Evolutionary conservation across 2,329 filamentous ascomycete species (phyloP).

Genomic region (Trichoderma breve): DNA sequence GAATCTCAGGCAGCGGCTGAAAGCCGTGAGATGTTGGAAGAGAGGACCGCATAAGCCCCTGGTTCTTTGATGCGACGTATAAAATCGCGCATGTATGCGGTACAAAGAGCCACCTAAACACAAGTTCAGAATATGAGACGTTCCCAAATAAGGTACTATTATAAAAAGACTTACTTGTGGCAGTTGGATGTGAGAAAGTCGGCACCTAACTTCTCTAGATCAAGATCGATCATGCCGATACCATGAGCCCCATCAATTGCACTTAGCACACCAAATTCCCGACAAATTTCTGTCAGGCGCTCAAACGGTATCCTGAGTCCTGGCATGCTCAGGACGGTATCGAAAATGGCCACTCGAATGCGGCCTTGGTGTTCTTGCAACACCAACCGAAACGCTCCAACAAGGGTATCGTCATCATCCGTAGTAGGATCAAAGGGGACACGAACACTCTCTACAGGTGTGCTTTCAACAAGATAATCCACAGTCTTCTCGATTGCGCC

Average conservation of each 20-base stretch:
- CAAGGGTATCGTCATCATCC: conserved; percentile 8
- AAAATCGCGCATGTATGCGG: conserved; percentile 14
- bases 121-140: neutral
- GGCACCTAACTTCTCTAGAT: neutral
- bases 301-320: conserved; percentile 15
- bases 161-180: conserved; percentile 2
- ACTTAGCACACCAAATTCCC: neutral
- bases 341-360: conserved; percentile 11
- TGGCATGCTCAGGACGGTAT: conserved; percentile 16
- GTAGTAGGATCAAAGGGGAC: conserved; percentile 4
- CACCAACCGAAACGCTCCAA: conserved; percentile 1
- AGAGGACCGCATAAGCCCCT: conserved; percentile 4
- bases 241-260: conserved; percentile 15
- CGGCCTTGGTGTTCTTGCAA: conserved; percentile 1
- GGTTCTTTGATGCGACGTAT: conserved; percentile 3
- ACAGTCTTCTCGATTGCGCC: conserved; percentile 17
- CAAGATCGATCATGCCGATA: conserved; percentile 11
- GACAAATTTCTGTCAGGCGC: neutral
- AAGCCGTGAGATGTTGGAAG: conserved; percentile 13
- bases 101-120: conserved; percentile 12
- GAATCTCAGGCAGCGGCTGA: conserved; percentile 1
- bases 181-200: conserved; percentile 13
- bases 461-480: conserved; percentile 14
- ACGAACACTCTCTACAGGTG: neutral
- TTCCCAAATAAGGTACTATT: rapidly evolving